Evolutionary conservation across 257 asterid species (phyloP).

Genomic region (Fraxinus excelsior): DNA sequence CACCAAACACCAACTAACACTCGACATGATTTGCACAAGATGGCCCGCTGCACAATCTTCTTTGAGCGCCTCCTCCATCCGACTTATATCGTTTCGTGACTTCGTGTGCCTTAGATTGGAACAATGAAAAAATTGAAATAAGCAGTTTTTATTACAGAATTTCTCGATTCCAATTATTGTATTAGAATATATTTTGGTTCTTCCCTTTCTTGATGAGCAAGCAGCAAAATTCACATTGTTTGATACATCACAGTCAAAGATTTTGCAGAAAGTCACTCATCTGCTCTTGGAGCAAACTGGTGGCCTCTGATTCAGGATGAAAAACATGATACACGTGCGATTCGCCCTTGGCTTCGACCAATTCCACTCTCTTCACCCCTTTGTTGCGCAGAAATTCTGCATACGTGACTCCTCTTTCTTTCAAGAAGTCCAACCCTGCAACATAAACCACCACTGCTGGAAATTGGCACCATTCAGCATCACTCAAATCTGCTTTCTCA

Average conservation of each 20-base stretch:
- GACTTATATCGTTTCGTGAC: not conserved
- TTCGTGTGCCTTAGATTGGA: not conserved
- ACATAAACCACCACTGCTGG: constrained; percentile 62
- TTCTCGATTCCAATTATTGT: too few relatives aligned
- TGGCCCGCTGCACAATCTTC: not conserved
- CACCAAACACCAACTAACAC: too few relatives aligned
- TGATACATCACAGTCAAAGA: constrained; percentile 21
- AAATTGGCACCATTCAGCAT: constrained; percentile 45
- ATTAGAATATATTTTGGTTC: too few relatives aligned
- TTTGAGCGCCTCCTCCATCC: not conserved
- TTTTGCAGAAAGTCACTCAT: constrained; percentile 48
- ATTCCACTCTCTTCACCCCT: constrained; percentile 54
- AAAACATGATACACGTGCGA: constrained; percentile 62
- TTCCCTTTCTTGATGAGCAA: not conserved
- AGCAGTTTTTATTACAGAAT: not conserved
- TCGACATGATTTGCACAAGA: too few relatives aligned
- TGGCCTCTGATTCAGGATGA: constrained; percentile 64
- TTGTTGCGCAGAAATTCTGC: constrained; percentile 51
- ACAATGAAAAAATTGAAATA: not conserved
- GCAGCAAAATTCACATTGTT: not conserved
- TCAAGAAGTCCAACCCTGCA: constrained; percentile 71
- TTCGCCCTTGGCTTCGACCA: constrained; percentile 61
- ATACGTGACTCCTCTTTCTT: constrained; percentile 73
- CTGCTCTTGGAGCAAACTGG: constrained; percentile 55
- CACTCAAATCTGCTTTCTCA: constrained; percentile 33